Evolutionary conservation across 768 basidiomycete genomes (phyloP).

Genomic region (Sarcodon sp.): DNA sequence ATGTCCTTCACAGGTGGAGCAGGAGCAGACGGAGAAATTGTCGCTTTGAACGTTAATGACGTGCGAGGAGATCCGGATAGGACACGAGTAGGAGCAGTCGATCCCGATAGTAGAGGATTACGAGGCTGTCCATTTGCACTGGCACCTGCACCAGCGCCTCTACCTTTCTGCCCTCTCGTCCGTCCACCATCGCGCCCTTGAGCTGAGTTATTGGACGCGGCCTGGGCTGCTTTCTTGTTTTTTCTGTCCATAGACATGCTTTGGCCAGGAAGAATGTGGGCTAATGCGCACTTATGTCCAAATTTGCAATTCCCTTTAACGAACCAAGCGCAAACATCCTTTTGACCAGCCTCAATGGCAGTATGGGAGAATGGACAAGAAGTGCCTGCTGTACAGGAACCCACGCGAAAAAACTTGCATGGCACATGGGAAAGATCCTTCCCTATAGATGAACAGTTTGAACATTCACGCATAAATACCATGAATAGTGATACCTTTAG

Average conservation of each 20-base stretch:
- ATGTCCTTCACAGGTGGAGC: slow-evolving; percentile 68
- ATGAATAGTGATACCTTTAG: slow-evolving; percentile 8
- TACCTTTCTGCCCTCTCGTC: slow-evolving; percentile 18
- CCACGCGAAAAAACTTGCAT: slow-evolving; percentile 94
- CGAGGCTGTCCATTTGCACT: slow-evolving; percentile 11
- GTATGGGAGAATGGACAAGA: slow-evolving; percentile 94
- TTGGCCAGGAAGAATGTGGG: slow-evolving; percentile 90
- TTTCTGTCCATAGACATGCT: slow-evolving; percentile 92
- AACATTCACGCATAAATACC: too few relatives aligned
- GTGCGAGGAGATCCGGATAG: slow-evolving; percentile 33
- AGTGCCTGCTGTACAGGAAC: slow-evolving; percentile 86
- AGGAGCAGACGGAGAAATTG: slow-evolving; percentile 65
- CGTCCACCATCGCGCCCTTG: slow-evolving; percentile 18
- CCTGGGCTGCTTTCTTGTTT: slow-evolving; percentile 88
- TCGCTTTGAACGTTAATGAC: slow-evolving; percentile 59
- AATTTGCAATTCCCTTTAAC: slow-evolving; percentile 88
- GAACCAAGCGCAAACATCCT: slow-evolving; percentile 82
- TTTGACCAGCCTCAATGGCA: slow-evolving; percentile 59
- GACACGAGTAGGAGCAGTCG: slow-evolving; percentile 55
- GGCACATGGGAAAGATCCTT: slow-evolving; percentile 94
- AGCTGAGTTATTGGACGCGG: slow-evolving; percentile 28
- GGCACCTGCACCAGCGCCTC: slow-evolving; percentile 5
- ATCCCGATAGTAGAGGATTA: slow-evolving; percentile 34
- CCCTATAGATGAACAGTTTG: slow-evolving; percentile 23
- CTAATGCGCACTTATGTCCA: slow-evolving; percentile 79